A percentile compares a stretch with the other conserved stretches of the same genome.
Conservation (phyloP, 2,329 filamentous ascomycete genomes). For the Aspergillus melleus region DNA sequence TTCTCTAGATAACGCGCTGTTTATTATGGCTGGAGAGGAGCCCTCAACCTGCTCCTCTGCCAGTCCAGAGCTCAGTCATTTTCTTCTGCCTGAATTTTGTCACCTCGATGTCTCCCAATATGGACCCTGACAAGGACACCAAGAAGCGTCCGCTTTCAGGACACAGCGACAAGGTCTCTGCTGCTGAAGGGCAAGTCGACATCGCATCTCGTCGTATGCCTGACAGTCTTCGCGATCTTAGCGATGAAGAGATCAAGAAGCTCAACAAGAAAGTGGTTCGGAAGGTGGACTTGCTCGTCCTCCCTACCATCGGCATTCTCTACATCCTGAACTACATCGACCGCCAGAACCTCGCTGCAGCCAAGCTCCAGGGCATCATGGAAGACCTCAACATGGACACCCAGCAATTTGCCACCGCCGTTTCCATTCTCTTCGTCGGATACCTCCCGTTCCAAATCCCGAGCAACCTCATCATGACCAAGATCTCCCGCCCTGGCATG, state of each 20-base stretch:
- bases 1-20: background rate
- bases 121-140: conserved; percentile 12
- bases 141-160: conserved; percentile 16
- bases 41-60: no score
- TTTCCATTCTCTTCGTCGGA: conserved; percentile 19
- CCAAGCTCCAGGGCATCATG: conserved; percentile 44
- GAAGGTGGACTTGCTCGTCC: conserved; percentile 33
- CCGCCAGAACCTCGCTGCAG: conserved; percentile 39
- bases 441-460: conserved; percentile 15
- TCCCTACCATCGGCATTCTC: conserved; percentile 36
- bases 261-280: conserved; percentile 27
- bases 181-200: conserved; percentile 26
- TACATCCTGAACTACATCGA: conserved; percentile 47
- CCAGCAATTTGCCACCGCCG: no score
- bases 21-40: conserved; percentile 3
- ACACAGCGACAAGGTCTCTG: conserved; percentile 19
- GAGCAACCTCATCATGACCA: no score
- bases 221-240: conserved; percentile 24
- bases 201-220: conserved; percentile 23
- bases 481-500: no score
- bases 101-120: no score
- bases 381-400: no score
- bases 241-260: conserved; percentile 20
- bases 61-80: no score
- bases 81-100: no score